Evolutionary conservation across 2,329 filamentous ascomycete species (phyloP).

Genomic region (Cytospora schulzeri): DNA sequence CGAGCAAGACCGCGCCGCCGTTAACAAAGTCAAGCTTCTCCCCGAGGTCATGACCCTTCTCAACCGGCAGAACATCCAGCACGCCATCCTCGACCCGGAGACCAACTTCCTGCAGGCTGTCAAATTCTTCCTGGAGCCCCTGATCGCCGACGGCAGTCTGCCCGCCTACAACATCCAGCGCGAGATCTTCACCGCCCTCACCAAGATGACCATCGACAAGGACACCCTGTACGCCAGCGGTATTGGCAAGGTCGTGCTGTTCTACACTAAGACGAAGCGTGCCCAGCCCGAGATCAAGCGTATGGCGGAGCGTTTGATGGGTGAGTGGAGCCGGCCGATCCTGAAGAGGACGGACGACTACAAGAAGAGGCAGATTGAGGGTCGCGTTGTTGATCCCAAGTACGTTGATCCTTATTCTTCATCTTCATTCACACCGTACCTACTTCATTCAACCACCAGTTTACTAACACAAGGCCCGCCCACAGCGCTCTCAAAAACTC

Average conservation of each 20-base stretch:
- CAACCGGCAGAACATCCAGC: constrained; percentile 84
- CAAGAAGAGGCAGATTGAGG: constrained; percentile 75
- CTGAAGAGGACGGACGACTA: constrained; percentile 93
- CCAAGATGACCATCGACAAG: constrained; percentile 83
- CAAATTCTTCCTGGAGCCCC: constrained; percentile 94
- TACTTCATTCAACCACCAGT: background rate
- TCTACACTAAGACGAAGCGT: constrained; percentile 94
- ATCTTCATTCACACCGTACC: background rate
- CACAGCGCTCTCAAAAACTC: constrained; percentile 46
- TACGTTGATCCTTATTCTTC: constrained; percentile 51
- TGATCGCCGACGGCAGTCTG: constrained; percentile 82
- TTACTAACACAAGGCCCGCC: constrained; percentile 35
- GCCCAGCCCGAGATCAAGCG: constrained; percentile 88
- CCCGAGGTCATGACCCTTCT: constrained; percentile 86
- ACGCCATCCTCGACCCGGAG: constrained; percentile 87
- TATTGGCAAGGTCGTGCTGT: constrained; percentile 93
- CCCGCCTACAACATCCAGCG: constrained; percentile 98
- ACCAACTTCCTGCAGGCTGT: constrained; percentile 94
- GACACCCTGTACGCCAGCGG: constrained; percentile 87
- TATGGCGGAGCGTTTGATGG: constrained; percentile 87
- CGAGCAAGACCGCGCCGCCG: constrained; percentile 75
- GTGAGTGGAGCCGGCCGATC: constrained; percentile 94
- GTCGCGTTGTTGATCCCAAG: constrained; percentile 65
- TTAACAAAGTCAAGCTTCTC: constrained; percentile 91
- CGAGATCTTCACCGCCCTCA: constrained; percentile 82